phyloP scores from a whole-genome alignment of 495 filamentous ascomycete species.

The Lentithecium fluviatile region DNA sequence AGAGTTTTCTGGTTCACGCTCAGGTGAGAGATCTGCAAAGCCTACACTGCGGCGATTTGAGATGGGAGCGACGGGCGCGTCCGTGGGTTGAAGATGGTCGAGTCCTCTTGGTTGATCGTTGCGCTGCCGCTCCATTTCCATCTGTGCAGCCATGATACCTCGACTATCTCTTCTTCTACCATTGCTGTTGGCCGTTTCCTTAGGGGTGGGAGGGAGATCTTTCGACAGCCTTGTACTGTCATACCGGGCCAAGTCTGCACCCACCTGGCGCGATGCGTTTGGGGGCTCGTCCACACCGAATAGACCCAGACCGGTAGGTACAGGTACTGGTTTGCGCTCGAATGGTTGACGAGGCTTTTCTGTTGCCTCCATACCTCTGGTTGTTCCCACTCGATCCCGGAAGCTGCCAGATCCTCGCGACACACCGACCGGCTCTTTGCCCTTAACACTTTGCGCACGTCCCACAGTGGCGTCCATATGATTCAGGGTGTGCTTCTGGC shows the following conservation, averaged over 20 bases:
- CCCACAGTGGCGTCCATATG: conserved; percentile 14
- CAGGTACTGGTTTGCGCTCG: conserved; percentile 17
- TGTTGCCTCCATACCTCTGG: conserved; percentile 4
- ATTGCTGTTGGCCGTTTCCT: background rate
- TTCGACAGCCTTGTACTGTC: conserved; percentile 32
- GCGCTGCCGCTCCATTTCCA: conserved; percentile 36
- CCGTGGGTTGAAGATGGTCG: conserved; percentile 3
- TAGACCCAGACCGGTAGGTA: conserved; percentile 29
- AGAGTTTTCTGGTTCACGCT: background rate
- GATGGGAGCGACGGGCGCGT: conserved; percentile 12
- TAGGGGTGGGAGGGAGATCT: conserved; percentile 31
- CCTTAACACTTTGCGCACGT: conserved; percentile 12
- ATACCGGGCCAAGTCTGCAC: conserved; percentile 19
- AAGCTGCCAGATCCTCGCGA: conserved; percentile 27
- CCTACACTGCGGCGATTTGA: conserved; percentile 33
- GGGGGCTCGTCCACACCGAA: conserved; percentile 22
- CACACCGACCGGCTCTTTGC: conserved; percentile 29
- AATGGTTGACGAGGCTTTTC: conserved; percentile 5
- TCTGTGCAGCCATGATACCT: conserved; percentile 33
- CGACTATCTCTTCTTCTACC: conserved; percentile 29
- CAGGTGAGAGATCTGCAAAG: conserved; percentile 24
- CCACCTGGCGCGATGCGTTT: conserved; percentile 6
- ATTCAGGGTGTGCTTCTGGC: conserved; percentile 12
- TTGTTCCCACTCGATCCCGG: conserved; percentile 15
- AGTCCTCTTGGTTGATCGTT: conserved; percentile 25